Evolutionary conservation across 805 yeast genomes (phyloP), one percentile per base, ranked within the genome.

Genomic region (Yarrowia sp.): DNA sequence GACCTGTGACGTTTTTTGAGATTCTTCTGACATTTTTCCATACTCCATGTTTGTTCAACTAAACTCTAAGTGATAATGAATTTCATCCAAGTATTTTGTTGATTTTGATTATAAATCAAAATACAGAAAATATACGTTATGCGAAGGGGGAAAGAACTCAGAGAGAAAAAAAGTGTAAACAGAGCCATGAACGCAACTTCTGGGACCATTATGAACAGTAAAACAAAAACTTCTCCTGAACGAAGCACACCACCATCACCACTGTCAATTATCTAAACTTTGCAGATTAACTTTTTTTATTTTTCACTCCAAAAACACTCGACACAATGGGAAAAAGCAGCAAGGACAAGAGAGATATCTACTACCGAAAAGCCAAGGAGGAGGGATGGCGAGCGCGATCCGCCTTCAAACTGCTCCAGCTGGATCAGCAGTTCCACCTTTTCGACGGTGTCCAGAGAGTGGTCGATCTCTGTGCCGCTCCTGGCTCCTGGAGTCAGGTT

Each of bases 401-500:
- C 0, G 99, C 99, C 0, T 94, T 90, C 79, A 94, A 94, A 72
- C 80, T 94, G 10, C 78, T 94, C 3, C 99, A 94, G 72, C 76
- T 94, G 51, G 87, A 94, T 69, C 97, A 93, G 62, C 92, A 94
- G 72, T 94, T 93, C 72, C 86, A 88, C 65, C 81, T 91, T 35
- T 83, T 94, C 62, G 78, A 80, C 62, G 87, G 84, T 39, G 84
- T 91, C 33, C 80, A 78, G 44, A 78, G 97, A 68, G 98, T 94
- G 4, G 99, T 94, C 5, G 99, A 94, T 74, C 78, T 94, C 29
- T 94, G 99, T 79, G 99, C 99, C 35, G 99, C 98, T 4, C 97
- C 97, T 0, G 97, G 97, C 0, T 91, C 97, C 3, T 94, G 99
- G 99, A 88, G 96, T 1, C 99, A 94, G 72, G 99, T 94, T 0